Evolutionary conservation across 352 stramenopile species (phyloP).

Genomic region (Globisporangium yorkense): DNA sequence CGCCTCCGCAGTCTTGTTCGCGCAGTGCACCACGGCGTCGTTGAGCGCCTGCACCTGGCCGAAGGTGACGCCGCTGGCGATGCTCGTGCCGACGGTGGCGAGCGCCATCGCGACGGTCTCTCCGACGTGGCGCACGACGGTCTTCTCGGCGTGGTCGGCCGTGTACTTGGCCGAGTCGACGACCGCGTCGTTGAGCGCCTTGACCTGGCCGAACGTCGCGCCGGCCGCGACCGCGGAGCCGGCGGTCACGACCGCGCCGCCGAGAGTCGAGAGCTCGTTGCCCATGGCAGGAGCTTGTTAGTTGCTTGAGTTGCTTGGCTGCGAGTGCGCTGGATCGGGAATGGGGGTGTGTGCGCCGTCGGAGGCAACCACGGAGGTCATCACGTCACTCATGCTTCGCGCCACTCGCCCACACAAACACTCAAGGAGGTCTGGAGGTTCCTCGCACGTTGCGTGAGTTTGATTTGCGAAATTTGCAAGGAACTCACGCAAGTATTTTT

Average conservation of each 20-base stretch:
- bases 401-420: too few relatives aligned
- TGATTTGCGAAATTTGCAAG: too few relatives aligned
- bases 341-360: not conserved
- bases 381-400: too few relatives aligned
- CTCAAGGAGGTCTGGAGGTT: too few relatives aligned
- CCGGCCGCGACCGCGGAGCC: slow-evolving; percentile 6
- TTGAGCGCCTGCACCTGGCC: slow-evolving; percentile 7
- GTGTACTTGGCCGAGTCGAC: slow-evolving; percentile 10
- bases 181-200: slow-evolving; percentile 11
- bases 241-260: slow-evolving; percentile 7
- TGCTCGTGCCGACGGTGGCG: slow-evolving; percentile 7
- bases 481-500: too few relatives aligned
- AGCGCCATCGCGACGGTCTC: slow-evolving; percentile 5
- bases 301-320: not conserved
- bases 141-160: slow-evolving; percentile 9
- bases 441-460: too few relatives aligned
- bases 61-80: slow-evolving; percentile 9
- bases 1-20: slow-evolving; percentile 1
- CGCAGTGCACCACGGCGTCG: slow-evolving; percentile 7
- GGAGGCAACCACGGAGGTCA: too few relatives aligned
- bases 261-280: slow-evolving; percentile 13
- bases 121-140: slow-evolving; percentile 11
- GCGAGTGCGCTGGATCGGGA: not conserved
- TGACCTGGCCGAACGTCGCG: slow-evolving; percentile 10
- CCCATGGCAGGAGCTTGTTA: slow-evolving; percentile 1